Evolutionary conservation across 176 grass and related monocot species (phyloP).

Genomic region (Dactylis glomerata): DNA sequence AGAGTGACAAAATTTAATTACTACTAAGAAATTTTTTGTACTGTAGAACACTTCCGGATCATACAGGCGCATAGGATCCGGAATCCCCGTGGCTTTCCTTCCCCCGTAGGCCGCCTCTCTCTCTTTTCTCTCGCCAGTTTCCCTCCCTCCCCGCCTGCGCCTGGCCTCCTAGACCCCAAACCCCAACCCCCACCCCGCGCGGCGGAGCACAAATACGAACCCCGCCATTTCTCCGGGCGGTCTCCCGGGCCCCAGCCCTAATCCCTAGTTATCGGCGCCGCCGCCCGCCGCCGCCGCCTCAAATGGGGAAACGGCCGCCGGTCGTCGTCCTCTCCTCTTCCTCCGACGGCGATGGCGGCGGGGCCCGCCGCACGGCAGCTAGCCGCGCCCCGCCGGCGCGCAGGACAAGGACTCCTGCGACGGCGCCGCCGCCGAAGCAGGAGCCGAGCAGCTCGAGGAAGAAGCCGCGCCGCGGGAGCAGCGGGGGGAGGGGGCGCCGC

Average conservation of each 20-base stretch:
- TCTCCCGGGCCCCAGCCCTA: not conserved
- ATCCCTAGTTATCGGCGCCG: not conserved
- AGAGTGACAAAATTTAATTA: no score
- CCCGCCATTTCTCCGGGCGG: not conserved
- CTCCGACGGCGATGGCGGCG: constrained; percentile 21
- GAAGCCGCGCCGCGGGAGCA: constrained; percentile 33
- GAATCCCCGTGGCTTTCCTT: not conserved
- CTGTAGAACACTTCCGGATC: no score
- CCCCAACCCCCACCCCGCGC: not conserved
- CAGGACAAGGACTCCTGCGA: constrained; percentile 29
- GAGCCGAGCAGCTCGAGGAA: constrained; percentile 28
- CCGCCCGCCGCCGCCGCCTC: not conserved
- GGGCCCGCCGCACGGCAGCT: not conserved
- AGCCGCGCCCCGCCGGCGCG: constrained; percentile 21
- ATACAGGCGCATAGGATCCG: not conserved
- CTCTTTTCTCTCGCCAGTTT: not conserved
- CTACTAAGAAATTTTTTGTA: no score
- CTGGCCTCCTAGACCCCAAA: not conserved
- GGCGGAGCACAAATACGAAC: constrained; percentile 17
- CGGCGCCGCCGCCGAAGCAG: constrained; percentile 1
- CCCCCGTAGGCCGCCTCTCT: not conserved
- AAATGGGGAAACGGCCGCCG: constrained; percentile 46
- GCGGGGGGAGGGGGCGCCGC: constrained; percentile 29
- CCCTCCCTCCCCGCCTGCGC: not conserved
- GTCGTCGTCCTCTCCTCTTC: constrained; percentile 47